phyloP scores from a whole-genome alignment of 129 eudicot species.

The Scalesia atractyloides region DNA sequence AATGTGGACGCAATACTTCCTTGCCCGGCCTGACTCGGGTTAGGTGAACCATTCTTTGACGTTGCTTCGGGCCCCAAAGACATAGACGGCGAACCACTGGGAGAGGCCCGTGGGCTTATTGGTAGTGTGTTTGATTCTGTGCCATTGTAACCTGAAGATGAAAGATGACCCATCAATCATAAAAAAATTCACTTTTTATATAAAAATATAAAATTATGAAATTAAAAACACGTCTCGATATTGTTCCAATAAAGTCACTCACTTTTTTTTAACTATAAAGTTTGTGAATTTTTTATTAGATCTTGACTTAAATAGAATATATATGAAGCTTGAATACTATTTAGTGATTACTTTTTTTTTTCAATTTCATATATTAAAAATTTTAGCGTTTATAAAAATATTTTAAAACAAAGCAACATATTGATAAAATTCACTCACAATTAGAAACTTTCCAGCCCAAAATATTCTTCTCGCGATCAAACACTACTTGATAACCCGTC shows the following conservation, averaged over 20 bases:
- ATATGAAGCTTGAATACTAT: no score
- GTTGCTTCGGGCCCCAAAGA: slow-evolving; percentile 70
- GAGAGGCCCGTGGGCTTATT: slow-evolving; percentile 39
- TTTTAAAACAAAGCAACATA: no score
- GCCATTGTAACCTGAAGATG: slow-evolving; percentile 54
- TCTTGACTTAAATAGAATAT: no score
- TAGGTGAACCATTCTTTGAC: slow-evolving; percentile 41
- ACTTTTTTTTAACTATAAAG: no score
- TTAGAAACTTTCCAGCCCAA: slow-evolving; percentile 85
- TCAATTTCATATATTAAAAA: no score
- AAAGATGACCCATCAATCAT: slow-evolving; percentile 15
- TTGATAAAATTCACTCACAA: slow-evolving; percentile 51
- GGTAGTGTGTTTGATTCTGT: slow-evolving; percentile 52
- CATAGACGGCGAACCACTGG: slow-evolving; percentile 46
- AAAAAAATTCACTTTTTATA: no score
- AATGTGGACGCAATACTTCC: slow-evolving; percentile 36
- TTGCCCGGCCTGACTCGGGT: slow-evolving; percentile 26
- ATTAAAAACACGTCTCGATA: no score
- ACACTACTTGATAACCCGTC: slow-evolving; percentile 84
- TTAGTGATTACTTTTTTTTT: no score
- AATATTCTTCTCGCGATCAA: slow-evolving; percentile 80
- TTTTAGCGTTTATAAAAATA: no score
- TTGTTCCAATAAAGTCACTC: no score
- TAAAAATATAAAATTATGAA: no score
- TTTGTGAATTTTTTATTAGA: no score